A percentile compares a stretch with the other conserved stretches of the same genome.
Evolutionary conservation across 2,329 filamentous ascomycete genomes (phyloP).

Genomic region (Ustilaginoidea virens): DNA sequence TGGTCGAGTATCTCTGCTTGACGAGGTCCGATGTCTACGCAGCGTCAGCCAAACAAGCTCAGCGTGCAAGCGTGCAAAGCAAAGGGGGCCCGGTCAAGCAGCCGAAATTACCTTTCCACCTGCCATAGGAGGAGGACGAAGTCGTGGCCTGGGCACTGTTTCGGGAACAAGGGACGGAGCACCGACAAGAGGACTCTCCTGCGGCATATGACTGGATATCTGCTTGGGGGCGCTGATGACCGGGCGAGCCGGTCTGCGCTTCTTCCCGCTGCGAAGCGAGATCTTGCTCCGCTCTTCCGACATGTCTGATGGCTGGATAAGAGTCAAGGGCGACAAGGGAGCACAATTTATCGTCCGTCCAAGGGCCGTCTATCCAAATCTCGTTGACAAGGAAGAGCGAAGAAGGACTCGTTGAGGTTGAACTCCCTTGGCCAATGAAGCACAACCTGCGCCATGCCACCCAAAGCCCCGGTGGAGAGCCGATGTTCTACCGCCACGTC

Average conservation of each 20-base stretch:
- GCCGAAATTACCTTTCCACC: constrained; percentile 43
- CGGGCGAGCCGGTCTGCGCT: constrained; percentile 32
- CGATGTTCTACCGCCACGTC: constrained; percentile 10
- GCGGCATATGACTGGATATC: constrained; percentile 44
- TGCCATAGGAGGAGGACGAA: constrained; percentile 31
- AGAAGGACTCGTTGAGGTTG: too few relatives aligned
- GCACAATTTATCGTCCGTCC: too few relatives aligned
- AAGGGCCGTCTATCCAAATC: too few relatives aligned
- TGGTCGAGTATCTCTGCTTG: constrained; percentile 85
- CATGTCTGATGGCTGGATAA: constrained; percentile 22
- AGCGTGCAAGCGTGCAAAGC: too few relatives aligned
- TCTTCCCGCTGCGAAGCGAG: constrained; percentile 44
- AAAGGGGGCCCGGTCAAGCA: too few relatives aligned
- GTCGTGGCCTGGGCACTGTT: constrained; percentile 21
- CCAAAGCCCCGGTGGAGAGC: too few relatives aligned
- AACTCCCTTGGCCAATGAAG: too few relatives aligned
- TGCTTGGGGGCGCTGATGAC: constrained; percentile 46
- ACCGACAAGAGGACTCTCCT: constrained; percentile 26
- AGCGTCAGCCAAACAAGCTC: constrained; percentile 11
- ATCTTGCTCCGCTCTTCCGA: constrained; percentile 47
- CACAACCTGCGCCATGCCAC: too few relatives aligned
- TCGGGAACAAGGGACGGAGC: constrained; percentile 10
- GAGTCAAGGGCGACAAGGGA: background rate
- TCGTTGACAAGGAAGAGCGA: too few relatives aligned
- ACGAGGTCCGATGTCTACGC: constrained; percentile 63